A percentile compares a stretch with the other conserved stretches of the same genome.
These are phyloP conservation scores for Stentor roeselii DNA, from an alignment of 73 alveolate species.

Conservation along the genomic window DNA sequence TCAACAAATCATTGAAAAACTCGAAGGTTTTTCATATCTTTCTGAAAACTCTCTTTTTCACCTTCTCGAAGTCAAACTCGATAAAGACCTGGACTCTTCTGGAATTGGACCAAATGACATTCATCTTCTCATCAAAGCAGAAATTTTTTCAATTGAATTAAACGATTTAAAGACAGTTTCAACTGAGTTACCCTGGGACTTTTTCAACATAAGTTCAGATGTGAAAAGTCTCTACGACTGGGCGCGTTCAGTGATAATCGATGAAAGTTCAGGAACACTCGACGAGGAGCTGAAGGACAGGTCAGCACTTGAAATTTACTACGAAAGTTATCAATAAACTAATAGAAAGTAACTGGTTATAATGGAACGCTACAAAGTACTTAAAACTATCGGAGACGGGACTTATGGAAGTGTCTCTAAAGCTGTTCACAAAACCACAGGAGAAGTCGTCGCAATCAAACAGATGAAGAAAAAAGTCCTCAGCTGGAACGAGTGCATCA, in stretches of 20 bases:
- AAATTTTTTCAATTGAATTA: neutral
- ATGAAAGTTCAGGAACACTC: neutral
- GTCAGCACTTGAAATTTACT: neutral
- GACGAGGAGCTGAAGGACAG: neutral
- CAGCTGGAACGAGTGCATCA: slow-evolving; percentile 91
- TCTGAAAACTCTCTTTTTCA: neutral
- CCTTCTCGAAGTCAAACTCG: neutral
- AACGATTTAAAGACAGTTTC: neutral
- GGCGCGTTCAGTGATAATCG: neutral
- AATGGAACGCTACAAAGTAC: slow-evolving; percentile 14
- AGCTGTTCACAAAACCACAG: slow-evolving; percentile 79
- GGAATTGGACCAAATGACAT: neutral
- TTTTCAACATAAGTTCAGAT: neutral
- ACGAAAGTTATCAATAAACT: neutral
- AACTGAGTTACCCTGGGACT: neutral
- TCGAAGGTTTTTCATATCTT: neutral
- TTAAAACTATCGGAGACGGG: slow-evolving; percentile 63
- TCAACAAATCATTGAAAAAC: no score
- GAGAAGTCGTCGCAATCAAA: slow-evolving; percentile 80
- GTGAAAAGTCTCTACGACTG: neutral
- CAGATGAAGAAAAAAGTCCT: slow-evolving; percentile 83
- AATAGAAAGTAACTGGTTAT: no score
- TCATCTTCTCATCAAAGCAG: neutral
- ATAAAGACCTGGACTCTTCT: neutral
- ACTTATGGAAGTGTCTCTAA: slow-evolving; percentile 82